These are phyloP conservation scores for Ustilago bromivora DNA, from an alignment of 1,284 basidiomycete species.

Conservation along the genomic window DNA sequence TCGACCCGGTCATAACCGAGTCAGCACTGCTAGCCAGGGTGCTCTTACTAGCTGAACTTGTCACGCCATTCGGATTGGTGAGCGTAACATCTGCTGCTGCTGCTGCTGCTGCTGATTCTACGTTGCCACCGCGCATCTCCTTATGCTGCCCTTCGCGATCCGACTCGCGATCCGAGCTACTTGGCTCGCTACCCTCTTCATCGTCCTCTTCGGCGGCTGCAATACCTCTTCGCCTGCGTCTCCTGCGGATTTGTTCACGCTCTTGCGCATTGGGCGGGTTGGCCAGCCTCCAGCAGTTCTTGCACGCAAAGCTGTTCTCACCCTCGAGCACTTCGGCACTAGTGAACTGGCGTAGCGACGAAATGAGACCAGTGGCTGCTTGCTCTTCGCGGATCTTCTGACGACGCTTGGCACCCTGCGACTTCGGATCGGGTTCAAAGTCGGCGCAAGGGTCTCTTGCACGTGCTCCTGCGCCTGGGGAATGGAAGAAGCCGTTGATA, in stretches of 20 bases:
- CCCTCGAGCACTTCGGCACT: conserved; percentile 89
- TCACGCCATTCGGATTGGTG: conserved; percentile 9
- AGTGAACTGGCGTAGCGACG: conserved; percentile 85
- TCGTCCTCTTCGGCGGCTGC: conserved; percentile 43
- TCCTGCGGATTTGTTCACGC: conserved; percentile 67
- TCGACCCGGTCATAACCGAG: conserved; percentile 36
- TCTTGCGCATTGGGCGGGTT: conserved; percentile 73
- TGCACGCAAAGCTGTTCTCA: conserved; percentile 92
- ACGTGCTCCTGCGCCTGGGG: conserved; percentile 22
- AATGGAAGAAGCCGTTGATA: conserved; percentile 34
- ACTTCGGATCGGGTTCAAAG: conserved; percentile 43
- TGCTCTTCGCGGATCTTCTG: conserved; percentile 45
- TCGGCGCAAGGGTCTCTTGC: conserved; percentile 25
- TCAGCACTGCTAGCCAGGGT: conserved; percentile 37
- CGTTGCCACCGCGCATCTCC: conserved; percentile 5
- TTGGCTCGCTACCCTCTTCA: conserved; percentile 70
- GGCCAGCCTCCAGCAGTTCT: conserved; percentile 89
- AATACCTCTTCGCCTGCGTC: conserved; percentile 67
- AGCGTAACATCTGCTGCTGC: conserved; percentile 23
- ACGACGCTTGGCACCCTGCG: conserved; percentile 42
- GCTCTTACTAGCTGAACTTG: conserved; percentile 29
- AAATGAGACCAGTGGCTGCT: conserved; percentile 71
- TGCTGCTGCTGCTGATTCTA: conserved; percentile 7
- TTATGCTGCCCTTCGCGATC: conserved; percentile 11
- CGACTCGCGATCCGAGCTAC: conserved; percentile 57